Base-by-base conservation (phyloP, 805 yeast species). In the Saturnispora besseyi region DNA sequence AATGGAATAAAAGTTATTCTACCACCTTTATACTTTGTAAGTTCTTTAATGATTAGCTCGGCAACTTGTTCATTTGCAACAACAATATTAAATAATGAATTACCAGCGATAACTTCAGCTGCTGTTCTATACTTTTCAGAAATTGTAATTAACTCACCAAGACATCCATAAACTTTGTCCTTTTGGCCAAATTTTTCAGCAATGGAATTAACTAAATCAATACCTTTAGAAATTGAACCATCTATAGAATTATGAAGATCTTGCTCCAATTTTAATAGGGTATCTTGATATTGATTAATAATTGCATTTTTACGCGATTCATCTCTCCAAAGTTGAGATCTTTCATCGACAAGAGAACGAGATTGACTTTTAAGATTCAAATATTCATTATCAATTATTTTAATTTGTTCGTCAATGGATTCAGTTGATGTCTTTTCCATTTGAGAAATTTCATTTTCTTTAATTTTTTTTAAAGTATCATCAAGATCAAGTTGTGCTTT, bases 1-100 rank as follows among this genome's bases (percentile, higher is more conserved):
- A 93, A 68, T 1, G 99, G 98, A 71, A 93, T 81, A 58, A 93
- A 89, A 0, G 98, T 88, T 0, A 86, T 90, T 59, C 96, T 75
- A 1, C 98, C 98, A 5, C 82, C 75, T 53, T 78, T 80, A 52
- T 77, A 79, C 47, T 84, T 71, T 5, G 75, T 74, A 51, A 93
- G 70, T 61, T 87, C 89, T 41, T 82, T 83, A 84, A 90, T 84
- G 3, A 91, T 65, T 15, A 77, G 62, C 10, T 87, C 73, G 0
- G 97, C 98, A 2, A 95, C 87, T 47, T 76, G 81, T 53, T 91
- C 96, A 40, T 75, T 81, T 59, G 89, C 96, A 12, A 91, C 98
- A 24, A 93, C 93, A 30, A 91, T 80, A 62, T 91, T 87, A 59
- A 89, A 90, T 47, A 93, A 68, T 3, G 95, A 77, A 53, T 78